Conservation (phyloP, 257 asterid species). For the Oldenlandia corymbosa region DNA sequence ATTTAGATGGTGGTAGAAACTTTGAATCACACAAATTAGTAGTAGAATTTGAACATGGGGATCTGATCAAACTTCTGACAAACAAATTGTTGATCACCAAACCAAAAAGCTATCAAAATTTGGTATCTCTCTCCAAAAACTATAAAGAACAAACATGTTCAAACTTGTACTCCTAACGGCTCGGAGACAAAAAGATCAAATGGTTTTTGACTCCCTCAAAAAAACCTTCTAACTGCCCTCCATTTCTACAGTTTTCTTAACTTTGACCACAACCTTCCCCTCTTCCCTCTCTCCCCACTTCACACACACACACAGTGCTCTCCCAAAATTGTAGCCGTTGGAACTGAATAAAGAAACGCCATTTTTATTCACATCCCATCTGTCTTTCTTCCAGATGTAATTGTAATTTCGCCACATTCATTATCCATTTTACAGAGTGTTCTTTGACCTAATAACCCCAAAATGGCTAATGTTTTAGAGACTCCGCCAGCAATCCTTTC, state of each 20-base stretch:
- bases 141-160: neutral
- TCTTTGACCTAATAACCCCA: neutral
- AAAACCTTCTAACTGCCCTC: slow-evolving; percentile 6
- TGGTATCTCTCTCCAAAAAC: no score
- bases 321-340: slow-evolving; percentile 13
- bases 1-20: no score
- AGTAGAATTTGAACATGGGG: no score
- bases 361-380: neutral
- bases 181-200: slow-evolving; percentile 8
- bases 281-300: neutral
- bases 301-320: neutral
- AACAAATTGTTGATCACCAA: no score
- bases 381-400: no score
- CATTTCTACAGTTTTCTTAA: neutral
- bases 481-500: neutral
- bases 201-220: slow-evolving; percentile 15
- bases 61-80: no score
- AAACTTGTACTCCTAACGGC: slow-evolving; percentile 12
- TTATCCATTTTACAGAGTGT: neutral
- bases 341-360: neutral
- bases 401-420: no score
- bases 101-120: neutral
- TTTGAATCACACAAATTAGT: no score
- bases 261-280: slow-evolving; percentile 11
- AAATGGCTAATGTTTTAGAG: slow-evolving; percentile 4